Conservation (phyloP, 805 yeast species). For the Yamadazyma phyllophila region DNA sequence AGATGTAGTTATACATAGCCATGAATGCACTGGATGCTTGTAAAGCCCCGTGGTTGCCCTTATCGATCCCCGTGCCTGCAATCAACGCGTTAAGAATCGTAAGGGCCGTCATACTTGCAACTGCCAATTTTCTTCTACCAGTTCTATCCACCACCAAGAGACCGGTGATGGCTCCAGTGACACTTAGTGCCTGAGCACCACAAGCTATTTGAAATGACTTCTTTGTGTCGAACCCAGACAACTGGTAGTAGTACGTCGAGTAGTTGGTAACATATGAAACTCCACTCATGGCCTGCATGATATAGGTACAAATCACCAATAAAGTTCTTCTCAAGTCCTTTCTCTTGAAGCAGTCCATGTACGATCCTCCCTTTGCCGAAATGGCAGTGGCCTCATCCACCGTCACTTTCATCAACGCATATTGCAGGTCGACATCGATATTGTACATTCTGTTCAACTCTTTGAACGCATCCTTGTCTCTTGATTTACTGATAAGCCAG, state of each 20-base stretch:
- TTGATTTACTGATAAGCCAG: constrained; percentile 33
- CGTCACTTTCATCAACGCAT: constrained; percentile 7
- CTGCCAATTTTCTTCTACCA: constrained; percentile 8
- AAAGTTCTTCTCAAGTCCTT: constrained; percentile 9
- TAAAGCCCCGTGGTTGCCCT: not conserved
- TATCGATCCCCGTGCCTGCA: constrained; percentile 8
- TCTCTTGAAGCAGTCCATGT: constrained; percentile 14
- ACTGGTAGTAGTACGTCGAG: constrained; percentile 12
- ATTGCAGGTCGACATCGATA: not conserved
- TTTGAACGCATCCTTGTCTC: not conserved
- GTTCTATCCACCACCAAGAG: constrained; percentile 5
- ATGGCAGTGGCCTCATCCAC: constrained; percentile 13
- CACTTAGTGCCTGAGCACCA: constrained; percentile 9
- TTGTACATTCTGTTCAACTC: not conserved
- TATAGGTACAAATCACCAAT: constrained; percentile 7
- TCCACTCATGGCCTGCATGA: constrained; percentile 9
- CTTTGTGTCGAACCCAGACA: constrained; percentile 6
- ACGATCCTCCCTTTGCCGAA: constrained; percentile 9
- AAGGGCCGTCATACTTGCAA: constrained; percentile 2
- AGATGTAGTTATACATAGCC: constrained; percentile 8
- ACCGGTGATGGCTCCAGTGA: constrained; percentile 7
- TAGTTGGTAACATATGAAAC: constrained; percentile 10
- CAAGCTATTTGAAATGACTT: constrained; percentile 8
- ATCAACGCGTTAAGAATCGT: constrained; percentile 6
- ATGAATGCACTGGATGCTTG: constrained; percentile 8